phyloP scores from a whole-genome alignment of 495 filamentous ascomycete species.

The Hypoxylon perforatum region DNA sequence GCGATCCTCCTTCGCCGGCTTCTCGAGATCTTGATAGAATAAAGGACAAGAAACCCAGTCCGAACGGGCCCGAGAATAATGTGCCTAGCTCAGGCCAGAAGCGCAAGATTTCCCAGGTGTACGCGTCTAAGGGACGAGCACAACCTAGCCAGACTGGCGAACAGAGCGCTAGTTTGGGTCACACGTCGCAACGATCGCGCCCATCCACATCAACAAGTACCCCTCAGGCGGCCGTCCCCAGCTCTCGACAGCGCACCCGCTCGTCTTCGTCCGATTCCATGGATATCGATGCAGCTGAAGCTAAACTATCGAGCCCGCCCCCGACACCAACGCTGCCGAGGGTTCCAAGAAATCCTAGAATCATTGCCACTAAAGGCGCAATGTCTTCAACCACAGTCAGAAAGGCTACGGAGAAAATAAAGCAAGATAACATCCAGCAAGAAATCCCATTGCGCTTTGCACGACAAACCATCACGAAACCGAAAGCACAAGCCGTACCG shows the following conservation, averaged over 20 bases:
- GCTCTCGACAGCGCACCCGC: conserved; percentile 18
- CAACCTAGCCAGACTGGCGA: conserved; percentile 14
- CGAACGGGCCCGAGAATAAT: conserved; percentile 7
- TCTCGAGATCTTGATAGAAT: conserved; percentile 18
- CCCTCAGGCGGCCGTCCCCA: conserved; percentile 1
- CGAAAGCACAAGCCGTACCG: neutral
- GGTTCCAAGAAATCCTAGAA: conserved; percentile 22
- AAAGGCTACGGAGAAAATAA: neutral
- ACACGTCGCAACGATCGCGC: conserved; percentile 28
- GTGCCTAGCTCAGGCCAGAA: conserved; percentile 36
- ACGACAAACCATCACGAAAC: conserved; percentile 16
- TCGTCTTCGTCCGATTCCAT: conserved; percentile 23
- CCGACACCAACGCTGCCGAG: conserved; percentile 41
- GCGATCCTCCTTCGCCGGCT: conserved; percentile 25
- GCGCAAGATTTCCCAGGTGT: conserved; percentile 47
- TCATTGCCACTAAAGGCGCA: neutral
- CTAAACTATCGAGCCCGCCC: conserved; percentile 44
- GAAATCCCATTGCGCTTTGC: conserved; percentile 55
- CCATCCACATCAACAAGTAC: conserved; percentile 19
- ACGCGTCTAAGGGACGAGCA: conserved; percentile 35
- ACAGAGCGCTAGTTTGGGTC: conserved; percentile 4
- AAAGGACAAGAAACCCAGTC: conserved; percentile 12
- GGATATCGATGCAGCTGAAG: conserved; percentile 24
- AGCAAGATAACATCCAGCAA: conserved; percentile 32
- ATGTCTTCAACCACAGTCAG: conserved; percentile 3